phyloP scores from a whole-genome alignment of 2,329 filamentous ascomycete genomes.

The Exserohilum turcica region DNA sequence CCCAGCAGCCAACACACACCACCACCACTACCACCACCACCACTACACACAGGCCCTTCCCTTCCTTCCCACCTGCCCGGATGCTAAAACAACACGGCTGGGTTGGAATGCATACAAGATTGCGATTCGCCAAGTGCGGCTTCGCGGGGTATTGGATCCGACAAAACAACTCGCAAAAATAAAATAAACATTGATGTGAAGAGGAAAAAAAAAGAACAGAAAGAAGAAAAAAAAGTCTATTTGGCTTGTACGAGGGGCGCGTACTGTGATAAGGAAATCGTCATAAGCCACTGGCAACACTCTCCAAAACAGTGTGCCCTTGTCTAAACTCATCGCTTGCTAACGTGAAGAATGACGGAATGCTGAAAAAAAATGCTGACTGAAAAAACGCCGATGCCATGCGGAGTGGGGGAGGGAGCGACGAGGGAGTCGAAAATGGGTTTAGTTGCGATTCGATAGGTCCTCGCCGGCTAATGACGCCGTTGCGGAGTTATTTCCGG shows the following conservation, averaged over 20 bases:
- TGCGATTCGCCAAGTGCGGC: slow-evolving; percentile 33
- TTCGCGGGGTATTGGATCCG: slow-evolving; percentile 45
- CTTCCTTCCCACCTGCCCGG: slow-evolving; percentile 20
- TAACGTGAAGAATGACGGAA: slow-evolving; percentile 36
- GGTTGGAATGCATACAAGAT: slow-evolving; percentile 42
- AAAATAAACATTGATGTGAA: slow-evolving; percentile 7
- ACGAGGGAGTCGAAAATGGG: slow-evolving; percentile 10
- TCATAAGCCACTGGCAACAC: slow-evolving; percentile 35
- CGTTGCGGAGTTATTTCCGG: slow-evolving; percentile 75
- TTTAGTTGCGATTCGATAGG: slow-evolving; percentile 45
- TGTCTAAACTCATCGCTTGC: slow-evolving; percentile 45
- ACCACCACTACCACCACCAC: too few relatives aligned
- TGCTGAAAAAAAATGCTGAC: slow-evolving; percentile 39
- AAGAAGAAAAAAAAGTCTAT: slow-evolving; percentile 35
- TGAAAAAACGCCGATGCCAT: slow-evolving; percentile 38
- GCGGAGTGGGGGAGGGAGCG: slow-evolving; percentile 26
- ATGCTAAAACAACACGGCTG: slow-evolving; percentile 28
- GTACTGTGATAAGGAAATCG: slow-evolving; percentile 34
- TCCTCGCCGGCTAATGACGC: slow-evolving; percentile 73
- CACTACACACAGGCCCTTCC: slow-evolving; percentile 29
- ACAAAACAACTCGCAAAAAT: slow-evolving; percentile 36
- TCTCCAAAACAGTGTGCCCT: slow-evolving; percentile 25
- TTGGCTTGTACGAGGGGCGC: slow-evolving; percentile 13
- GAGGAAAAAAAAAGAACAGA: not conserved
- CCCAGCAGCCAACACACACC: slow-evolving; percentile 34